phyloP scores from a whole-genome alignment of 2,329 filamentous ascomycete species.

The Phaeoacremonium minimum region DNA sequence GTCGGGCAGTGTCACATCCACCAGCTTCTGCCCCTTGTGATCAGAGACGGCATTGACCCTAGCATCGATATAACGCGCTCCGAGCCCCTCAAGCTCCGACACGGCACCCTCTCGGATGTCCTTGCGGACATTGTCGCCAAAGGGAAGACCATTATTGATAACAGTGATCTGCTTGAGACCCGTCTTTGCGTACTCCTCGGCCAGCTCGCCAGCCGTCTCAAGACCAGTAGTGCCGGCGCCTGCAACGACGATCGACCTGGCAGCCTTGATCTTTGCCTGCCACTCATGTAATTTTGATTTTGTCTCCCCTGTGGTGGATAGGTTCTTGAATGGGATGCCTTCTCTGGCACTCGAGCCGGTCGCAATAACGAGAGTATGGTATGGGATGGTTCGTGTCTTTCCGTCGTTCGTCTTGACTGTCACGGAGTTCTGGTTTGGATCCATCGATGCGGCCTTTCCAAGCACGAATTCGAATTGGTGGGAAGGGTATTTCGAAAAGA shows the following conservation, averaged over 20 bases:
- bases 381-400: conserved; percentile 31
- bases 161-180: conserved; percentile 42
- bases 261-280: conserved; percentile 31
- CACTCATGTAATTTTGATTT: conserved; percentile 29
- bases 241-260: conserved; percentile 44
- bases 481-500: conserved; percentile 42
- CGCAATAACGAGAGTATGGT: conserved; percentile 50
- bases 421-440: conserved; percentile 35
- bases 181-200: conserved; percentile 35
- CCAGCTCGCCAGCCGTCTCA: conserved; percentile 49
- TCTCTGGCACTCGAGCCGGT: conserved; percentile 43
- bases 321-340: conserved; percentile 44
- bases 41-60: conserved; percentile 5
- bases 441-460: conserved; percentile 40
- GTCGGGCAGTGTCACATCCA: conserved; percentile 26
- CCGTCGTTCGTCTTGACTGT: conserved; percentile 29
- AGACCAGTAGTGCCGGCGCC: conserved; percentile 47
- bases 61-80: conserved; percentile 5
- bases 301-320: conserved; percentile 36
- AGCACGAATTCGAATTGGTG: conserved; percentile 47
- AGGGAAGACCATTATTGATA: conserved; percentile 30
- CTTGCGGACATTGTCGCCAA: conserved; percentile 23
- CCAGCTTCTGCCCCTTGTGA: conserved; percentile 15
- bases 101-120: conserved; percentile 32
- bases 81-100: conserved; percentile 33